These are phyloP conservation scores for Colletotrichum simmondsii DNA, from an alignment of 2,329 filamentous ascomycete species.

Conservation along the genomic window DNA sequence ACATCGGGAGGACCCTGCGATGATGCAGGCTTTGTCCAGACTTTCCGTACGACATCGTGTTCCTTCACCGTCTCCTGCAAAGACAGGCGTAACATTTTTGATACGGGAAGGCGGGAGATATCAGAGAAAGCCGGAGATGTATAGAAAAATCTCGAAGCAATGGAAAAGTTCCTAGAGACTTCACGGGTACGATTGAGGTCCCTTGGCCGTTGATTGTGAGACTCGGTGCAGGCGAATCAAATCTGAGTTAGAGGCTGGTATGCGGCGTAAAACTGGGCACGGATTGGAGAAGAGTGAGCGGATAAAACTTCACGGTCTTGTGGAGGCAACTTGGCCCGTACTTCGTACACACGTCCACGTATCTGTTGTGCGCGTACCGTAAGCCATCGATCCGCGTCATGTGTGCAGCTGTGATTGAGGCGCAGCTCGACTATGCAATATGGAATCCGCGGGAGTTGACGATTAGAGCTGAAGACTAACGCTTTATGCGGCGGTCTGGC, in stretches of 20 bases:
- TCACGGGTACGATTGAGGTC: not conserved
- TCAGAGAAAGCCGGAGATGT: slow-evolving; percentile 1
- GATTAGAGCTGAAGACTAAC: slow-evolving; percentile 11
- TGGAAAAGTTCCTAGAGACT: not conserved
- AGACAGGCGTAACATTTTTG: not conserved
- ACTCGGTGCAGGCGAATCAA: not conserved
- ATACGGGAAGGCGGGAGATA: not conserved
- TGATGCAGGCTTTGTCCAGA: not conserved
- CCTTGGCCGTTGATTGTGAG: slow-evolving; percentile 1
- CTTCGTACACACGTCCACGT: not conserved
- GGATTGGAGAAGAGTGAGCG: not conserved
- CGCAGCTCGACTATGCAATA: slow-evolving; percentile 24
- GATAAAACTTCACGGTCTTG: not conserved
- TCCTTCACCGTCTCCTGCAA: not conserved
- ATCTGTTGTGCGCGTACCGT: slow-evolving; percentile 10
- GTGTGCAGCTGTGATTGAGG: slow-evolving; percentile 20
- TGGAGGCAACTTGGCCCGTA: not conserved
- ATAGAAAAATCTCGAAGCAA: not conserved
- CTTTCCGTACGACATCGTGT: not conserved
- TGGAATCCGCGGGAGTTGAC: slow-evolving; percentile 24
- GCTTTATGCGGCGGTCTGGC: slow-evolving; percentile 14
- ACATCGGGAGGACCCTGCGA: not conserved
- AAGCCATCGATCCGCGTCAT: slow-evolving; percentile 28
- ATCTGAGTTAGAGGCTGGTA: not conserved
- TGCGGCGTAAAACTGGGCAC: slow-evolving; percentile 9